Conservation (phyloP, 179 eudicot species). For the Pouteria campechiana region DNA sequence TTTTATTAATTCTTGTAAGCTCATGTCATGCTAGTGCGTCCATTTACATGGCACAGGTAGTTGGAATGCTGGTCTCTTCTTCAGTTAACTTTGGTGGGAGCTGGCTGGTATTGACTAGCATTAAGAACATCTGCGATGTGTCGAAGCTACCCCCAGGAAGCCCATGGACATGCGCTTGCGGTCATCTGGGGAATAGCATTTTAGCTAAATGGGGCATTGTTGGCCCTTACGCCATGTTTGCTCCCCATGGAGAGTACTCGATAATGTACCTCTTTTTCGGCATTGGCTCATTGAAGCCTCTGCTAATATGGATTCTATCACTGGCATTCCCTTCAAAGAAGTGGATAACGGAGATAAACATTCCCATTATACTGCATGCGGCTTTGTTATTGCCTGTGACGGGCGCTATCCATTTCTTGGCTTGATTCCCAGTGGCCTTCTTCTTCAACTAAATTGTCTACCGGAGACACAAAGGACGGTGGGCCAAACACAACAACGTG, state of each 20-base stretch:
- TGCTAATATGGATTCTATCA: conserved; percentile 81
- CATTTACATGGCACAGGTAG: conserved; percentile 41
- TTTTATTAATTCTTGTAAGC: too few relatives aligned
- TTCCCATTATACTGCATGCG: conserved; percentile 91
- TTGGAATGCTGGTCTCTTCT: conserved; percentile 75
- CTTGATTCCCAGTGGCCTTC: conserved; percentile 77
- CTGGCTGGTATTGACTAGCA: conserved; percentile 88
- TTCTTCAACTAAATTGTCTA: conserved; percentile 91
- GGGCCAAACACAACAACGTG: conserved; percentile 91
- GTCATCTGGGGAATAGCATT: conserved; percentile 80
- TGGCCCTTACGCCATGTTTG: conserved; percentile 77
- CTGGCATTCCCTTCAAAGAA: conserved; percentile 77
- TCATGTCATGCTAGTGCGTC: neutral
- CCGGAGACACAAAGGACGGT: conserved; percentile 72
- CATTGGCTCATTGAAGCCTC: conserved; percentile 77
- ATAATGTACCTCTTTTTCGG: conserved; percentile 91
- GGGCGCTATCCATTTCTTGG: conserved; percentile 86
- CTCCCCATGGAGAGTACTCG: conserved; percentile 78
- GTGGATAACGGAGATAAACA: conserved; percentile 89
- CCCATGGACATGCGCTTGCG: conserved; percentile 99
- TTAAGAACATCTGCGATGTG: conserved; percentile 77
- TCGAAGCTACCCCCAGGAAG: conserved; percentile 78
- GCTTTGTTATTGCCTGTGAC: conserved; percentile 99
- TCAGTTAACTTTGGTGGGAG: conserved; percentile 81
- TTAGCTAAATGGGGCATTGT: conserved; percentile 98